These are phyloP conservation scores for Oryza glumipatula DNA, from an alignment of 176 grass and related monocot genomes.

Conservation along the genomic window DNA sequence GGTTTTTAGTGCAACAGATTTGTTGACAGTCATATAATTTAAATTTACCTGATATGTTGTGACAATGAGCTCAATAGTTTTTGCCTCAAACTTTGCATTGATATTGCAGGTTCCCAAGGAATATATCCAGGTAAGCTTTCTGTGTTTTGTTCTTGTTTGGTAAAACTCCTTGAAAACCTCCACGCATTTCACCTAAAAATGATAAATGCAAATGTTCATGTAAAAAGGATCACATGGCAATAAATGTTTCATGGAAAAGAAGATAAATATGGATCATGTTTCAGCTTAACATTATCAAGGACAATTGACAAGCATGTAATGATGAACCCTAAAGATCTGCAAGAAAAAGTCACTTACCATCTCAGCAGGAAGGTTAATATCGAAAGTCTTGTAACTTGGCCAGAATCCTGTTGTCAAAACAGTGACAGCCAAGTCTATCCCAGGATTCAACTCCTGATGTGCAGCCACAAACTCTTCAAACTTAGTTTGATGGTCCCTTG, in stretches of 20 bases:
- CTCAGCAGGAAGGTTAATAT: conserved; percentile 96
- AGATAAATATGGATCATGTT: neutral
- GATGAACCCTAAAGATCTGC: neutral
- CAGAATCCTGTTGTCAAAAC: conserved; percentile 97
- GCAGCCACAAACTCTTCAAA: conserved; percentile 78
- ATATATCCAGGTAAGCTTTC: conserved; percentile 99
- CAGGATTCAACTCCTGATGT: conserved; percentile 61
- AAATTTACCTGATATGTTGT: conserved; percentile 88
- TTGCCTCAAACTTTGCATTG: conserved; percentile 74
- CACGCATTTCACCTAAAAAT: conserved; percentile 88
- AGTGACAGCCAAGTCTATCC: conserved; percentile 87
- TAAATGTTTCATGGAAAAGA: neutral
- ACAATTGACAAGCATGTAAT: neutral
- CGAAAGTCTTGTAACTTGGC: conserved; percentile 97
- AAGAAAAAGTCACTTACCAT: conserved; percentile 64
- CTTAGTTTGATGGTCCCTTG: conserved; percentile 82
- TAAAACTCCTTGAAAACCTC: conserved; percentile 96
- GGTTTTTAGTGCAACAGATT: neutral
- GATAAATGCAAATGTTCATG: neutral
- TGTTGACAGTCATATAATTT: neutral
- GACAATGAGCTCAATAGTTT: conserved; percentile 85
- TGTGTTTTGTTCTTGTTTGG: conserved; percentile 86
- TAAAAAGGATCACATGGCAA: neutral
- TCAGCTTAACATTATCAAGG: neutral
- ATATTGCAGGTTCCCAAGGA: conserved; percentile 95